A percentile compares a stretch with the other conserved stretches of the same genome.
These are phyloP conservation scores for Amorphotheca resinae DNA, from an alignment of 495 filamentous ascomycete species.

Conservation along the genomic window DNA sequence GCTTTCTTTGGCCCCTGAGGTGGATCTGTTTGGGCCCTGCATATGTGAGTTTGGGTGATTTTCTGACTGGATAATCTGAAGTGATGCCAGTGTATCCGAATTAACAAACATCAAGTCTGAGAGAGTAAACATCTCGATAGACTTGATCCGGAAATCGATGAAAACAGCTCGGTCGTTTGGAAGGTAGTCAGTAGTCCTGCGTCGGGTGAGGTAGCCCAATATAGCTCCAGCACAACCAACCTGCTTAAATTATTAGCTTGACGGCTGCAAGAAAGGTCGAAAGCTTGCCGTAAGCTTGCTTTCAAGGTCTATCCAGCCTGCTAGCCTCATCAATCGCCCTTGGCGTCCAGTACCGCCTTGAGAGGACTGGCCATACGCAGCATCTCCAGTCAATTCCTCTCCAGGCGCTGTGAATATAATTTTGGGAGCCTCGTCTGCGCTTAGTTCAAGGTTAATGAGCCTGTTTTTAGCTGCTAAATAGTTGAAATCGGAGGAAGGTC, in stretches of 20 bases:
- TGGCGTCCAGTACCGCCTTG: conserved; percentile 29
- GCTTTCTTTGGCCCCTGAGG: conserved; percentile 68
- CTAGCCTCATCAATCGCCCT: conserved; percentile 57
- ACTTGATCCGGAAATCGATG: conserved; percentile 43
- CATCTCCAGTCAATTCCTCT: conserved; percentile 21
- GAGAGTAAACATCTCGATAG: conserved; percentile 67
- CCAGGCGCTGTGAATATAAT: conserved; percentile 49
- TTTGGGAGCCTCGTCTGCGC: conserved; percentile 31
- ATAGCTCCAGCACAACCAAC: conserved; percentile 75
- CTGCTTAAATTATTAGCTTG: conserved; percentile 7
- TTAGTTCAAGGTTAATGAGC: conserved; percentile 45
- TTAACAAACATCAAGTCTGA: conserved; percentile 76
- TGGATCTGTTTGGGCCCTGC: conserved; percentile 56
- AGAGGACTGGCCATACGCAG: neutral
- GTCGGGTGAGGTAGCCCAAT: conserved; percentile 63
- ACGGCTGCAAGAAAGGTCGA: neutral
- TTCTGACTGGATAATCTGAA: conserved; percentile 80
- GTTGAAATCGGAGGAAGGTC: conserved; percentile 66
- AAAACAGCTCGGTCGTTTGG: conserved; percentile 38
- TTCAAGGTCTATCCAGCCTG: conserved; percentile 64
- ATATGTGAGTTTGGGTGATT: conserved; percentile 75
- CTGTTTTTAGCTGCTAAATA: conserved; percentile 58
- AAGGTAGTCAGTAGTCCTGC: conserved; percentile 45
- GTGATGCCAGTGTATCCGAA: conserved; percentile 61
- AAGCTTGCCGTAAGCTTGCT: conserved; percentile 48